Percentiles rank a stretch among this genome's conserved stretches.
Evolutionary conservation across 1,284 basidiomycete species (phyloP).

Genomic region (Tylopilus orsonianus): DNA sequence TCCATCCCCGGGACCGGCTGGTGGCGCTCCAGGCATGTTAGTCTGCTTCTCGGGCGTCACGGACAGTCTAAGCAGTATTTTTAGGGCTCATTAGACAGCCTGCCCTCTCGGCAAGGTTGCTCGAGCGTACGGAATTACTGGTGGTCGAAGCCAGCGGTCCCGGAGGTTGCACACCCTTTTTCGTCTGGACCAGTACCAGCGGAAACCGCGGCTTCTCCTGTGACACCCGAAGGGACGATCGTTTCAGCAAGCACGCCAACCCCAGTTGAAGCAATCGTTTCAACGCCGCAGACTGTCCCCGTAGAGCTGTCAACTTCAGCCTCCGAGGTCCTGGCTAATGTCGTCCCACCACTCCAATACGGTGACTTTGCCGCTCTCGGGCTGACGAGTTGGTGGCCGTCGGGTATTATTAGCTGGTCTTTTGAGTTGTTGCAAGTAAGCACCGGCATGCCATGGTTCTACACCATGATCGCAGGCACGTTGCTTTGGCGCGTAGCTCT

Average conservation of each 20-base stretch:
- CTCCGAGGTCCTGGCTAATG: constrained; percentile 26
- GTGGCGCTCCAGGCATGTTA: constrained; percentile 26
- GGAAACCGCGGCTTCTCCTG: neutral
- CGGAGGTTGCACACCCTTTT: neutral
- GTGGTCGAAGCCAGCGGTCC: constrained; percentile 30
- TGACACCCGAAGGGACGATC: neutral
- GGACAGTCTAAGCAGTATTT: constrained; percentile 9
- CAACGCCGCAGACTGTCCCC: constrained; percentile 6
- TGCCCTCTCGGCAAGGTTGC: constrained; percentile 6
- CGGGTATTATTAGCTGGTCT: constrained; percentile 61
- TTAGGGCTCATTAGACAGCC: constrained; percentile 1
- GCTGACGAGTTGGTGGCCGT: constrained; percentile 58
- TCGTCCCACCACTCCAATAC: constrained; percentile 56
- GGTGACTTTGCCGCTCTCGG: constrained; percentile 82
- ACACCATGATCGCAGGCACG: constrained; percentile 75
- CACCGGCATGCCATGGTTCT: constrained; percentile 84
- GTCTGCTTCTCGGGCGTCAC: neutral
- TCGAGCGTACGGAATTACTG: constrained; percentile 30
- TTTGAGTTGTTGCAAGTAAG: constrained; percentile 75
- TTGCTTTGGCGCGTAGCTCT: constrained; percentile 68
- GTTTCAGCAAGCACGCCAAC: neutral
- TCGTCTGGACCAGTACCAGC: constrained; percentile 5
- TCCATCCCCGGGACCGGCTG: constrained; percentile 12
- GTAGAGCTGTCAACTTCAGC: constrained; percentile 7
- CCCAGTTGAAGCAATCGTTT: neutral